Evolutionary conservation across 495 filamentous ascomycete species (phyloP), one percentile per base, ranked within the genome.

Genomic region (Penicillium herquei): DNA sequence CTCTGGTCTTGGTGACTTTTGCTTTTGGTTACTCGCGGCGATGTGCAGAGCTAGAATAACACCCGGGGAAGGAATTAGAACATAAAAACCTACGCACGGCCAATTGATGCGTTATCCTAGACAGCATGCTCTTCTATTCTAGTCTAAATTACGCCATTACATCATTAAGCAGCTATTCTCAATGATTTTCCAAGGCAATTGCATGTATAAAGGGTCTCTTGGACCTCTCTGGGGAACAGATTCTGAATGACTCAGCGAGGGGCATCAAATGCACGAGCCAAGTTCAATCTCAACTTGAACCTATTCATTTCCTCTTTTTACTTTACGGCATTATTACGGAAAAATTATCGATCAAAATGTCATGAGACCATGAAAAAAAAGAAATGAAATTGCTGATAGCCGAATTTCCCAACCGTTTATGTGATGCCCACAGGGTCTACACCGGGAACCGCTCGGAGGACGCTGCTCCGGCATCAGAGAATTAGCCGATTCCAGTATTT

Each of bases 381-480:
- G 6, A 26, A 49, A 39, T 13, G 32, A 18, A 21, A 35, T 34
- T 26, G 16, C n/a, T 16, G 14, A 39, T 14, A n/a, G 34, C 21
- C 21, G 34, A 39, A 8, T 46, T 39, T 59, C 41, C 49, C 61
- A 53, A 55, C 49, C 39, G 48, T 55, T 47, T 51, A 45, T 50
- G 39, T 37, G 30, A 54, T 49, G 26, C 9, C 55, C 52, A 51
- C 58, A 37, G 26, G 35, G 26, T 39, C 59, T 55, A 65, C 65
- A 68, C 65, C 65, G 65, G 65, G 62, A 61, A 50, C 59, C 63
- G 44, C 45, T 54, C 68, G 68, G 68, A 71, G 66, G 66, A 71
- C 68, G 51, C 62, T 68, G 68, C 64, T 71, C 68, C 68, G 68
- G 51, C 17, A 12, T 45, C 49, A 40, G 6, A 40, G 49, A 65